Evolutionary conservation across 1,284 basidiomycete genomes (phyloP), one percentile per base, ranked within the genome.

Genomic region (Rhodotorula sp.): DNA sequence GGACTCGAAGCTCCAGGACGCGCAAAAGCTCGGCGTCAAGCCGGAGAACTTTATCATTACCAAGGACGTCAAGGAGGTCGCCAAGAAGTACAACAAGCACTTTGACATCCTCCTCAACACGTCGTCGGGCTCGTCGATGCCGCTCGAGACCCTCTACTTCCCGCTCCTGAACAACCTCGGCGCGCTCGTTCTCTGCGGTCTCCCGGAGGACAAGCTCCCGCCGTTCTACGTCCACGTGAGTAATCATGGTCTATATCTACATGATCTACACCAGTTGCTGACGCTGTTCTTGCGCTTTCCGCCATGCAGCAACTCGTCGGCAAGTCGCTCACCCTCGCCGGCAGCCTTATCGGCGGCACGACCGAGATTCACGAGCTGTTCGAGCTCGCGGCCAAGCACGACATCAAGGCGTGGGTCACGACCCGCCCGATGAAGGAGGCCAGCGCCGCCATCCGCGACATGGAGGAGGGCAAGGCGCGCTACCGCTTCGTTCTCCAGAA

Each of bases 401-500:
- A 78, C 66, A 78, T 83, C 75, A 74, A 78, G 47, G 78, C 82
- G 1, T 82, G 81, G 81, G 77, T 81, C 77, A 81, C 85, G 79
- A 80, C 81, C 58, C 78, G 82, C 26, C 79, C 81, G 39, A 83
- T 86, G 83, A 78, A 80, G 70, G 81, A 85, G 65, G 82, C 83
- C 69, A 81, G 82, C 66, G n/a, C 83, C 77, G 83, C 83, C 7
- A 78, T 85, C 31, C 80, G 81, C 70, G 81, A 82, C 70, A 81
- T 85, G 76, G 77, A 82, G 60, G 80, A 79, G 26, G 83, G 83
- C 68, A 82, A 84, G 56, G 49, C 62, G 74, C 81, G 82, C 56
- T 85, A 82, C 81, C 79, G 84, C 64, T 84, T 81, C 71, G 83
- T 84, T 48, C 79, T 85, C 31, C 80, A 83, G 65, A 84, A 84